phyloP scores from a whole-genome alignment of 2,329 filamentous ascomycete species.

The Phialemonium atrogriseum region DNA sequence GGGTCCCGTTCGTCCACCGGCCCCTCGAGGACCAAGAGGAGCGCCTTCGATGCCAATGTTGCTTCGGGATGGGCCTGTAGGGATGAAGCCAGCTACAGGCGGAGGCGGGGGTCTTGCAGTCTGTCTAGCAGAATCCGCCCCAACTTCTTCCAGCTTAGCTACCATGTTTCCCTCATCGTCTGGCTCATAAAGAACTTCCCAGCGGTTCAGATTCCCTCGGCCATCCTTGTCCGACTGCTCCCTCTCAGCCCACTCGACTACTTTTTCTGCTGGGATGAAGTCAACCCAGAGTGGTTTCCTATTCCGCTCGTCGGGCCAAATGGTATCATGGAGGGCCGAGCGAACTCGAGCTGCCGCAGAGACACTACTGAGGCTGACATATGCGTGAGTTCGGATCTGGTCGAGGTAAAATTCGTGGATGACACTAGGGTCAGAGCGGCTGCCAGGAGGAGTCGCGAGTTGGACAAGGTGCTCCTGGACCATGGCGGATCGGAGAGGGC shows the following conservation, averaged over 20 bases:
- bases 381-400: conserved; percentile 77
- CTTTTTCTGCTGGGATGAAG: conserved; percentile 71
- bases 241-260: conserved; percentile 64
- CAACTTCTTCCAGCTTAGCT: conserved; percentile 46
- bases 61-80: conserved; percentile 12
- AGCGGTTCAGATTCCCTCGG: conserved; percentile 38
- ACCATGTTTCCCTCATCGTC: conserved; percentile 45
- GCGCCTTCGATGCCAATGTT: conserved; percentile 16
- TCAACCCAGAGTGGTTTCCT: conserved; percentile 83
- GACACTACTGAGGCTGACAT: conserved; percentile 62
- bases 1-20: conserved; percentile 11
- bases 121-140: conserved; percentile 17
- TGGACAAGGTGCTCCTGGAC: conserved; percentile 62
- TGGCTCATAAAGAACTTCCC: conserved; percentile 65
- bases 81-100: conserved; percentile 8
- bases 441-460: conserved; percentile 54
- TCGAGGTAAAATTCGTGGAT: conserved; percentile 73
- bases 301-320: conserved; percentile 83
- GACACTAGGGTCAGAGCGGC: conserved; percentile 41
- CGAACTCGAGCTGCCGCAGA: conserved; percentile 71
- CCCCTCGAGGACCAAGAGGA: conserved; percentile 18
- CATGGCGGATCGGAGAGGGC: conserved; percentile 63
- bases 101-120: conserved; percentile 9
- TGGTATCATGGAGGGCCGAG: conserved; percentile 62
- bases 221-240: conserved; percentile 46